Conservation (phyloP, 2,329 filamentous ascomycete genomes). For the Fusarium sp. region DNA sequence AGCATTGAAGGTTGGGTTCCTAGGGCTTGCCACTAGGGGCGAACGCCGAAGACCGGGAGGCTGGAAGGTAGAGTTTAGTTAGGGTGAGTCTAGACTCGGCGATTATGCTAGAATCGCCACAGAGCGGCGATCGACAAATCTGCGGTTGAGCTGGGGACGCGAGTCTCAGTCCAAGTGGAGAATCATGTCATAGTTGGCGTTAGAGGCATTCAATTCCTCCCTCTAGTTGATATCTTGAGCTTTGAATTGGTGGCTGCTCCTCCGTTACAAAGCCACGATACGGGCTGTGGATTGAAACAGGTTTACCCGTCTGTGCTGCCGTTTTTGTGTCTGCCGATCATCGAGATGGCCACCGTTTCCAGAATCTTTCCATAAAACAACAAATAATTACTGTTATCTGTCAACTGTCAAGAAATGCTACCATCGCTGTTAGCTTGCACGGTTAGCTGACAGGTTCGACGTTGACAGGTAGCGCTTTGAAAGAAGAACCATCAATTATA, state of each 20-base stretch:
- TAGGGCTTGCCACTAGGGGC: not conserved
- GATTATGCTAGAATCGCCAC: conserved; percentile 9
- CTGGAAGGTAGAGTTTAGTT: not conserved
- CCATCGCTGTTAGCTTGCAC: too few species aligned
- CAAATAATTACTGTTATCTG: not conserved
- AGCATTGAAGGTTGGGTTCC: not conserved
- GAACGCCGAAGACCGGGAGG: conserved; percentile 13
- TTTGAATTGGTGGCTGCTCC: not conserved
- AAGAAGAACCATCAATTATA: not conserved
- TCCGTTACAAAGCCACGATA: not conserved
- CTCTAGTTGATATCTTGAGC: not conserved
- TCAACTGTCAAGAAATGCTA: not conserved
- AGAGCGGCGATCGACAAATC: not conserved
- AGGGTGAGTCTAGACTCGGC: conserved; percentile 19
- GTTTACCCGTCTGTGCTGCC: not conserved
- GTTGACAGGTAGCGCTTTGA: too few species aligned
- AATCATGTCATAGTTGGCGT: not conserved
- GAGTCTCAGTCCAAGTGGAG: conserved; percentile 1
- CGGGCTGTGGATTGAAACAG: not conserved
- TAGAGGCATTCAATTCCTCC: not conserved
- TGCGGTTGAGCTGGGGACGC: not conserved
- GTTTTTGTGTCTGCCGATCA: not conserved
- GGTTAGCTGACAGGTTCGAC: not conserved
- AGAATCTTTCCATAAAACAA: not conserved
- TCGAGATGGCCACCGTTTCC: not conserved